phyloP scores from a whole-genome alignment of 2,329 filamentous ascomycete species.

The Fusarium humuli region DNA sequence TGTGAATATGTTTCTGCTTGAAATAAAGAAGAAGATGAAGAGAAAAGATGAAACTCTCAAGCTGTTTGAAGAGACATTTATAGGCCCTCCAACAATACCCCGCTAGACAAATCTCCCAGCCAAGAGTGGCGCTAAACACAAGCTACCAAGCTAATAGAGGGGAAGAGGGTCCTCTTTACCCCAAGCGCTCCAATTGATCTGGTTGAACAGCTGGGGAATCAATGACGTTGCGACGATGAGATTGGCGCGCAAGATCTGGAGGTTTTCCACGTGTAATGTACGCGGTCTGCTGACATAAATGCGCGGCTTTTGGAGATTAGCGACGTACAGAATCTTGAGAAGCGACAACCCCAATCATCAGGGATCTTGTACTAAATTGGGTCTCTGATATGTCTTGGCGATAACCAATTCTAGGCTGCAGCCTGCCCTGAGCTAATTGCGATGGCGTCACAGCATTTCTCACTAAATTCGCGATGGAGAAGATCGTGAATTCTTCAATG shows the following conservation, averaged over 20 bases:
- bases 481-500: not conserved
- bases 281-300: not conserved
- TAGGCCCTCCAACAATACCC: not conserved
- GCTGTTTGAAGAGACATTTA: not conserved
- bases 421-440: not conserved
- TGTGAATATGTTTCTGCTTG: not conserved
- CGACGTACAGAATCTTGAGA: not conserved
- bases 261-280: not conserved
- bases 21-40: not conserved
- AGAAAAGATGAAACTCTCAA: not conserved
- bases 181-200: slow-evolving; percentile 16
- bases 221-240: slow-evolving; percentile 1
- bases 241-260: slow-evolving; percentile 1
- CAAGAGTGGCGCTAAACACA: not conserved
- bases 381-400: not conserved
- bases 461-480: rapidly evolving
- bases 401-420: not conserved
- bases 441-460: not conserved
- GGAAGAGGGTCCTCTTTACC: not conserved
- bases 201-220: slow-evolving; percentile 2
- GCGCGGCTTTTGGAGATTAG: not conserved
- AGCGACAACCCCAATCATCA: not conserved
- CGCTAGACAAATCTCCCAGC: not conserved
- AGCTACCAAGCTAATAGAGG: not conserved
- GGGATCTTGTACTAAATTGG: not conserved